Conservation (phyloP, 331 rosid species). For the Pyracantha coccinea region DNA sequence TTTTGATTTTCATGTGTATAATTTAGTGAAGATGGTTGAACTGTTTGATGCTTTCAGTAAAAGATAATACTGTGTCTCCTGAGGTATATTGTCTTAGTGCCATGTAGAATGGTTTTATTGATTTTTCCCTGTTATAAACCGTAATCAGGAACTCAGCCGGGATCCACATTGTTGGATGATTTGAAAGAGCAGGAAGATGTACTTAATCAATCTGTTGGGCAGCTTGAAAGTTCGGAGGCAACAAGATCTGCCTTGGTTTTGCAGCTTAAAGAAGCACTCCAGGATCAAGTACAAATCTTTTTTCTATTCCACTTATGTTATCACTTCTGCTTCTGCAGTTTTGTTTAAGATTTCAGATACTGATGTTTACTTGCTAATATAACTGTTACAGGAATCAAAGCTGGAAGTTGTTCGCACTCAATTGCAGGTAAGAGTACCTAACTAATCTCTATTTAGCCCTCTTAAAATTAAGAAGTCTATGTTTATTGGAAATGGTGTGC, state of each 20-base stretch:
- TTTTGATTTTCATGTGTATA: neutral
- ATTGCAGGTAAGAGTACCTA: slow-evolving; percentile 55
- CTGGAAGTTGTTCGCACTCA: slow-evolving; percentile 50
- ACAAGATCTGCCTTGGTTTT: slow-evolving; percentile 60
- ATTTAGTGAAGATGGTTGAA: neutral
- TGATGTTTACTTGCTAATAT: slow-evolving; percentile 15
- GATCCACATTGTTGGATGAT: slow-evolving; percentile 48
- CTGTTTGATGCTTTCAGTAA: neutral
- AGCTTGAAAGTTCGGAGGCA: slow-evolving; percentile 56
- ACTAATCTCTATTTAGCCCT: slow-evolving; percentile 6
- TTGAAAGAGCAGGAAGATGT: slow-evolving; percentile 59
- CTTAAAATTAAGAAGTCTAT: neutral
- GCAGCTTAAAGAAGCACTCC: slow-evolving; percentile 73
- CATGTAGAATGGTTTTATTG: neutral
- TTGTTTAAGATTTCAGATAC: neutral
- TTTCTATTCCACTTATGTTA: slow-evolving; percentile 6
- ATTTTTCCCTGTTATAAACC: neutral
- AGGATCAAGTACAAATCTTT: slow-evolving; percentile 52
- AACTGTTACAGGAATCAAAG: slow-evolving; percentile 59
- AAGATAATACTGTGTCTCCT: too few species aligned
- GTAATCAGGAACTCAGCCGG: slow-evolving; percentile 51
- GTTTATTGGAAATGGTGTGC: neutral
- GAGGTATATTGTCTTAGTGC: neutral
- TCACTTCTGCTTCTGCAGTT: neutral
- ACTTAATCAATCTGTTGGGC: slow-evolving; percentile 47